Conservation (phyloP, 2,329 filamentous ascomycete genomes). For the Venturia oleaginea region DNA sequence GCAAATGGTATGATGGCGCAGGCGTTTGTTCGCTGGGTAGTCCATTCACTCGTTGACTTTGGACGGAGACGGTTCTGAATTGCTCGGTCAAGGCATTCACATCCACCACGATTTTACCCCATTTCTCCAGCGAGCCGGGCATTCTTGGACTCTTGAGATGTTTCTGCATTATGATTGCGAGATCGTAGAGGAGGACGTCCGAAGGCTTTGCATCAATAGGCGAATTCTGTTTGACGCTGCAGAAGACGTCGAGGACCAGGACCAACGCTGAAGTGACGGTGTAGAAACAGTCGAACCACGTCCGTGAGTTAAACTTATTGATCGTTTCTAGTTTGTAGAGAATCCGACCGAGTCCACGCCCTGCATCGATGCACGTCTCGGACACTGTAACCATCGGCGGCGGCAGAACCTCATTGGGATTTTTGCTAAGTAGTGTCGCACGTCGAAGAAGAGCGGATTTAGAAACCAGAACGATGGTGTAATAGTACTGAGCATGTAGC, state of each 20-base stretch:
- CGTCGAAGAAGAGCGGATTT: slow-evolving; percentile 31
- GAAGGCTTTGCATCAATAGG: background rate
- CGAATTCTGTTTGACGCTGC: background rate
- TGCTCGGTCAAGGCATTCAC: slow-evolving; percentile 6
- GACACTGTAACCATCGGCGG: slow-evolving; percentile 25
- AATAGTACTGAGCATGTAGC: slow-evolving; percentile 33
- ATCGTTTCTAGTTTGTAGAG: slow-evolving; percentile 29
- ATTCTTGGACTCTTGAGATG: slow-evolving; percentile 1
- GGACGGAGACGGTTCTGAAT: background rate
- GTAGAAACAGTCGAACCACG: slow-evolving; percentile 31
- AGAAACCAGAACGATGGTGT: slow-evolving; percentile 31
- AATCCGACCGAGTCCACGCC: slow-evolving; percentile 25
- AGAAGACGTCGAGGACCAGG: slow-evolving; percentile 28
- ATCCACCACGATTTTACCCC: slow-evolving; percentile 10
- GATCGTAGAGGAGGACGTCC: background rate
- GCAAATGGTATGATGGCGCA: background rate
- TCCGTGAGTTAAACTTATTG: slow-evolving; percentile 31
- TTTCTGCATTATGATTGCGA: background rate
- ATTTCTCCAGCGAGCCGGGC: slow-evolving; percentile 2
- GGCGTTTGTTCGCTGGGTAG: background rate
- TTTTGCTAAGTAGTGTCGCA: slow-evolving; percentile 25
- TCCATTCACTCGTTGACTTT: background rate
- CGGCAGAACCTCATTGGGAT: slow-evolving; percentile 17
- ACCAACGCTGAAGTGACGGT: slow-evolving; percentile 27
- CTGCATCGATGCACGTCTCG: slow-evolving; percentile 30